Evolutionary conservation across 768 basidiomycete species (phyloP).

Genomic region (Brasilioporus rufonigricans): DNA sequence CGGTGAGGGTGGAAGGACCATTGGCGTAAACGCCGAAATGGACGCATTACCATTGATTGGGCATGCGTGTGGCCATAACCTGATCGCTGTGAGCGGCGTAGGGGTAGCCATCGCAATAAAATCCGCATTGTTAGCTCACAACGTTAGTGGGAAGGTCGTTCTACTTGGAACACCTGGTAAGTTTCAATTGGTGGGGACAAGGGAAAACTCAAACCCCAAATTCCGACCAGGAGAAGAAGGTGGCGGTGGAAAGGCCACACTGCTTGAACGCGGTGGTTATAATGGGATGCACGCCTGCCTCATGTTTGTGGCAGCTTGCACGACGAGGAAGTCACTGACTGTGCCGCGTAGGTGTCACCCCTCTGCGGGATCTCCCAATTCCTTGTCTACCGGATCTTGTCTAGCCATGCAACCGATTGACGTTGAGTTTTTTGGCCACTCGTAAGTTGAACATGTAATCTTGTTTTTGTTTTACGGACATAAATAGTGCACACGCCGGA

Average conservation of each 20-base stretch:
- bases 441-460: slow-evolving; percentile 41
- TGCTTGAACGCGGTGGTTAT: slow-evolving; percentile 77
- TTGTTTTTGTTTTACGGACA: slow-evolving; percentile 6
- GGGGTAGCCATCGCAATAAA: slow-evolving; percentile 74
- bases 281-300: slow-evolving; percentile 77
- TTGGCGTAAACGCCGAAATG: slow-evolving; percentile 84
- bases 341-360: slow-evolving; percentile 66
- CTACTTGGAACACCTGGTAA: slow-evolving; percentile 77
- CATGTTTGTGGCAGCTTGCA: slow-evolving; percentile 45
- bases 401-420: slow-evolving; percentile 63
- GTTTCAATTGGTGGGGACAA: slow-evolving; percentile 2
- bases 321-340: slow-evolving; percentile 15
- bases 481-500: slow-evolving; percentile 70
- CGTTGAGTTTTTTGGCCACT: slow-evolving; percentile 72
- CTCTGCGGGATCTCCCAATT: slow-evolving; percentile 49
- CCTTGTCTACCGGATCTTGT: slow-evolving; percentile 50
- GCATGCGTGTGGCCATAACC: slow-evolving; percentile 78
- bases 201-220: not conserved
- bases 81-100: slow-evolving; percentile 77
- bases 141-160: slow-evolving; percentile 64
- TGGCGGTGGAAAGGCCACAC: slow-evolving; percentile 72
- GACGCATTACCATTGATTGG: slow-evolving; percentile 53
- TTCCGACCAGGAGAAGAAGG: slow-evolving; percentile 64
- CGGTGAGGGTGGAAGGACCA: slow-evolving; percentile 56
- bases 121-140: slow-evolving; percentile 59